Base-by-base conservation (phyloP, 1,139 yeast species). In the Scheffersomyces segobiensis region DNA sequence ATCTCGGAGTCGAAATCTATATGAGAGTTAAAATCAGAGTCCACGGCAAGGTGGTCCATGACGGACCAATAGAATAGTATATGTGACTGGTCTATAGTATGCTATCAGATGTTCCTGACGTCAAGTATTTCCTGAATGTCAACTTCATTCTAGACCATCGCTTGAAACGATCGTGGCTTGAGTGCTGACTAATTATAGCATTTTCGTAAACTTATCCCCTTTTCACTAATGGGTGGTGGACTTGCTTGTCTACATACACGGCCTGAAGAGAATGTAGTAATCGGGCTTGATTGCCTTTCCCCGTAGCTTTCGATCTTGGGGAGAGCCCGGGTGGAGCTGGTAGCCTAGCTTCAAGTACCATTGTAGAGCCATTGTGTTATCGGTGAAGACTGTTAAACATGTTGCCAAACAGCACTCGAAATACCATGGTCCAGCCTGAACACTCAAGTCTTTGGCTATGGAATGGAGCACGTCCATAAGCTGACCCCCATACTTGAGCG, bases 331-430 rank as follows among this genome's bases (percentile, higher is more conserved):
- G 0, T 83, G 70, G 1, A 67, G 59, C 0, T 49, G 51, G 63
- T 83, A 86, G 0, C 84, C 85, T 52, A 75, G 53, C 3, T 64
- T 66, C 7, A 52, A 49, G 61, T 86, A 86, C 83, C 87, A 83
- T 0, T 65, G 56, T 22, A 73, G 61, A 0, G 87, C 87, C 2
- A 60, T 65, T 4, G 52, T 49, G 60, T 86, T 86, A n/a, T 74
- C 78, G 21, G 81, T 61, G 63, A 85, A 86, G 0, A 85, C 88
- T 0, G 88, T 85, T 51, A 86, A 68, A 19, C 79, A 72, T 0
- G 81, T 75, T 0, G 78, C 82, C 5, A 62, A 61, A 14, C 73
- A 62, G 32, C 46, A 47, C 7, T 55, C 55, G 53, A 68, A 63
- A 49, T 59, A 56, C 53, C 56, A 52, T 18, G 62, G 57, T n/a